Evolutionary conservation across 495 filamentous ascomycete genomes (phyloP).

Genomic region (Podospora anserina): DNA sequence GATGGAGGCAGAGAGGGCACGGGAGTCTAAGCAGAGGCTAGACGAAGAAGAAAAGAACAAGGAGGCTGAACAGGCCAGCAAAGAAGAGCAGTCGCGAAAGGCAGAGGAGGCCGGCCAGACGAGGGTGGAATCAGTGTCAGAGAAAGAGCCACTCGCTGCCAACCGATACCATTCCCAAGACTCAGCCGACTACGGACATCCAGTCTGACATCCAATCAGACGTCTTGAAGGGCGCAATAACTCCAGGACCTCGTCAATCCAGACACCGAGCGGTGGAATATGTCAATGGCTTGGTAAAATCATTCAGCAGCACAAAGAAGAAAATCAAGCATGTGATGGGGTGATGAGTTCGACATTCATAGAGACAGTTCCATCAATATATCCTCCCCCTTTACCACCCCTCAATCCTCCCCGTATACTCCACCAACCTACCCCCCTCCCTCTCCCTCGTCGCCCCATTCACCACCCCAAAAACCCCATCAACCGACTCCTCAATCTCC

Average conservation of each 20-base stretch:
- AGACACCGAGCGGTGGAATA: background rate
- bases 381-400: background rate
- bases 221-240: too few relatives aligned
- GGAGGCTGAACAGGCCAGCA: background rate
- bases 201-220: too few relatives aligned
- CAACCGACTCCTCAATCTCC: conserved; percentile 34
- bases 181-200: too few relatives aligned
- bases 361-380: too few relatives aligned
- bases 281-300: background rate
- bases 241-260: too few relatives aligned
- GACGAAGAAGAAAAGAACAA: background rate
- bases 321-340: background rate
- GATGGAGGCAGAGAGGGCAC: background rate
- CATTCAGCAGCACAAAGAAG: background rate
- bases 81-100: too few relatives aligned
- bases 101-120: too few relatives aligned
- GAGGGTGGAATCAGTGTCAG: too few relatives aligned
- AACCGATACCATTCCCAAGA: too few relatives aligned
- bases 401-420: conserved; percentile 15
- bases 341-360: background rate
- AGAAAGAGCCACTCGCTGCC: too few relatives aligned
- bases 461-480: conserved; percentile 40
- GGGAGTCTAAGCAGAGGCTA: background rate
- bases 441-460: conserved; percentile 37
- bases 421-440: conserved; percentile 38